Evolutionary conservation across 345 rosid species (phyloP).

Genomic region (Citrus australasica): DNA sequence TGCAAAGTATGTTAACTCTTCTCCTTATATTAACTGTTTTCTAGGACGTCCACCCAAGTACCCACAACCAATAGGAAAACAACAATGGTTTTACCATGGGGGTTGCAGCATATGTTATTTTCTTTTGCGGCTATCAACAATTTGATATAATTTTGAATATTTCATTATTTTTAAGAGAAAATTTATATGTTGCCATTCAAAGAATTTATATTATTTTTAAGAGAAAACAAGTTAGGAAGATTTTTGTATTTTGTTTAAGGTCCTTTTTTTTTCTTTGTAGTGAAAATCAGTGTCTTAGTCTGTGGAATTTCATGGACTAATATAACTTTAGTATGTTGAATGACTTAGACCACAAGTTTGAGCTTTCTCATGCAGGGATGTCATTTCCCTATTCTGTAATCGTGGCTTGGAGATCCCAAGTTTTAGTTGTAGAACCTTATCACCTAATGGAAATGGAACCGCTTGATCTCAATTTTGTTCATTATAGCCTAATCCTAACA

Average conservation of each 20-base stretch:
- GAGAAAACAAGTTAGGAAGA: too few relatives aligned
- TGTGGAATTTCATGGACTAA: background rate
- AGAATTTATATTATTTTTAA: too few relatives aligned
- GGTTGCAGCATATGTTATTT: background rate
- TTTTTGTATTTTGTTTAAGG: background rate
- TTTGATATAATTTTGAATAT: background rate
- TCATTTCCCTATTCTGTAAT: background rate
- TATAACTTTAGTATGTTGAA: background rate
- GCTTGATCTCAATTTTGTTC: background rate
- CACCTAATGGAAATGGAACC: background rate
- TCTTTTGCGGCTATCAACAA: background rate
- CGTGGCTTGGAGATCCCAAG: background rate
- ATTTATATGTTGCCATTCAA: too few relatives aligned
- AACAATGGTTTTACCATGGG: background rate
- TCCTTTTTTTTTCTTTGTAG: background rate
- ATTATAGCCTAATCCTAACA: background rate
- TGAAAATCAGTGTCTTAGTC: background rate
- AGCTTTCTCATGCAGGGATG: background rate
- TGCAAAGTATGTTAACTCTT: slow-evolving; percentile 48
- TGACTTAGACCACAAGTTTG: too few relatives aligned
- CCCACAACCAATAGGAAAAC: background rate
- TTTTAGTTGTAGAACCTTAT: background rate
- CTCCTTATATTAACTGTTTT: background rate
- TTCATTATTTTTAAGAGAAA: too few relatives aligned
- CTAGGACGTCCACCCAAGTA: background rate